Base-by-base conservation (phyloP, 2,329 filamentous ascomycete species). In the Cryphonectria parasitica region DNA sequence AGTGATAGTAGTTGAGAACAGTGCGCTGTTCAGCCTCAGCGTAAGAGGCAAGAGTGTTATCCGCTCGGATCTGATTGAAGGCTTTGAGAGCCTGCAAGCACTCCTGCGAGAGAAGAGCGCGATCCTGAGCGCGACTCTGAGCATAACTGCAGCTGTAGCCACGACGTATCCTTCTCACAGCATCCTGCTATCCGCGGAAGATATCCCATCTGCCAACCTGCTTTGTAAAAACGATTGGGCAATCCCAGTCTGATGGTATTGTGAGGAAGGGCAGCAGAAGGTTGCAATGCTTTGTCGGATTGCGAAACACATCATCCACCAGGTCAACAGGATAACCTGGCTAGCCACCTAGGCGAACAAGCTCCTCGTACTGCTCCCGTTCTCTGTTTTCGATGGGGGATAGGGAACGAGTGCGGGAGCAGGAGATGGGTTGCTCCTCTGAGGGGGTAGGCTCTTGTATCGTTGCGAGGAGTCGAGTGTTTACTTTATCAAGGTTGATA, bases 171-270 rank as follows among this genome's bases (percentile, higher is more conserved):
- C 22, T 22, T 64, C 62, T 64, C 10, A 64, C n/a, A 19, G 39
- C n/a, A 45, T 64, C 28, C 22, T 64, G 39, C 62, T 39, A 64
- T 1, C 13, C 0, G 36, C 39, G 39, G 22, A 45, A 64, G 62
- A 10, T 19, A 31, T 5, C 7, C 62, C 15, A 64, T 43, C 22
- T 45, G 10, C 62, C 39, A n/a, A 64, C n/a, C 62, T 64, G 39
- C n/a, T 64, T 64, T 36, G 39, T 45, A 22, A 45, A 64, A 43
- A 64, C n/a, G 10, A 64, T 17, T 36, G n/a, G n/a, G 62, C 62
- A 64, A 25, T 64, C n/a, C 62, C n/a, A 64, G 36, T 64, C 39
- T 45, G 39, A 64, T 36, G n/a, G n/a, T 28, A 39, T 64, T 3
- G 36, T 64, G 7, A 64, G 39, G 22, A 64, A 64, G 61, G 62